Base-by-base conservation (phyloP, 768 basidiomycete genomes). In the Myochromella boudieri region DNA sequence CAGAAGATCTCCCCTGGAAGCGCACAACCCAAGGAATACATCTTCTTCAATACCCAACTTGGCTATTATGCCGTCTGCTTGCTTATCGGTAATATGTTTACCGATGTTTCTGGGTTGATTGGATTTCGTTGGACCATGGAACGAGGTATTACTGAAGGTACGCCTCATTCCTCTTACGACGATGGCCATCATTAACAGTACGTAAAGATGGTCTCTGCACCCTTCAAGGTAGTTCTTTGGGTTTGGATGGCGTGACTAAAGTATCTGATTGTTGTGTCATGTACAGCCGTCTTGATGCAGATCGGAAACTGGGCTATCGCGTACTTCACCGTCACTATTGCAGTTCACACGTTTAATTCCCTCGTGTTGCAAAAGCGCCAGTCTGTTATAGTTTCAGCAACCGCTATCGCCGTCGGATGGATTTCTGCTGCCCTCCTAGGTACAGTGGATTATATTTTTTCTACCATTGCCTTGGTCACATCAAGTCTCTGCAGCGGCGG, bases 41-140 rank as follows among this genome's bases (percentile, higher is more conserved):
- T 80, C 49, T 87, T 88, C 63, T 86, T 89, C 63, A 74, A 76
- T 46, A 85, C 85, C 6, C 85, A 85, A 52, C 74, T 87, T 11
- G 87, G 87, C 1, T 75, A 77, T 40, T 87, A 87, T 60, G 75
- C 78, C n/a, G 72, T 69, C 29, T 85, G 80, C 56, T 69, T 90
- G 46, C 68, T 87, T 49, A 53, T 82, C 21, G 75, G 76, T 49
- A 82, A 87, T 60, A 65, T 78, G 43, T 65, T 82, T 58, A 77
- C 67, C 46, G 71, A 75, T 25, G 42, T 71, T 12, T 71, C 81
- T 42, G 83, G 81, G 29, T 60, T 84, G 7, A 70, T 87, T 39
- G 73, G 75, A 26, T 53, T 82, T 39, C 57, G 63, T 24, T 87
- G 84, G 80, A 40, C 77, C 26, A 43, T 63, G 10, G 48, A 63